Conservation (phyloP, 2,329 filamentous ascomycete genomes). For the Xylaria hypoxylon region DNA sequence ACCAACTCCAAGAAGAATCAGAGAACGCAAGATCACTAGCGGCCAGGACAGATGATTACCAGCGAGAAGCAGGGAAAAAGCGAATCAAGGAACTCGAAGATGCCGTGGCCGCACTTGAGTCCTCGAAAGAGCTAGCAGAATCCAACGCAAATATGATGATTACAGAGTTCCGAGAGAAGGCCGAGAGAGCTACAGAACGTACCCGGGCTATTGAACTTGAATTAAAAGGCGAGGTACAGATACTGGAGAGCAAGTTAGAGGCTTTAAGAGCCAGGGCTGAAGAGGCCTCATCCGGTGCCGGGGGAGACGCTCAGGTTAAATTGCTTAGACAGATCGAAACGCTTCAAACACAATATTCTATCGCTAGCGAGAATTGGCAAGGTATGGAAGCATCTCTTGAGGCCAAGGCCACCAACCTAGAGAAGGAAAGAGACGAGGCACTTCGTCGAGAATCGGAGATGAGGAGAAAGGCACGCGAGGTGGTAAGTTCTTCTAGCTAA, state of each 20-base stretch:
- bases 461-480: conserved; percentile 88
- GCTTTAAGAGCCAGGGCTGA: conserved; percentile 86
- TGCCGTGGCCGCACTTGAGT: conserved; percentile 71
- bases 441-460: conserved; percentile 85
- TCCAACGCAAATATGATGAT: conserved; percentile 50
- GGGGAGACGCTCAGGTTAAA: conserved; percentile 88
- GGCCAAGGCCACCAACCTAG: conserved; percentile 79
- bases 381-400: conserved; percentile 90
- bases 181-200: conserved; percentile 78
- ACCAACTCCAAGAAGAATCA: conserved; percentile 75
- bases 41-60: conserved; percentile 73
- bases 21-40: conserved; percentile 75
- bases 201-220: conserved; percentile 77
- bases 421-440: conserved; percentile 92
- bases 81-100: conserved; percentile 66
- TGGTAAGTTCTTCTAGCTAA: conserved; percentile 64
- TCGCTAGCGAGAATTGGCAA: conserved; percentile 97
- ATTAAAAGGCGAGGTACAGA: conserved; percentile 79
- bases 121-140: conserved; percentile 79
- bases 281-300: conserved; percentile 85
- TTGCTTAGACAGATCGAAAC: conserved; percentile 94
- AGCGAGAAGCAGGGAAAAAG: conserved; percentile 73
- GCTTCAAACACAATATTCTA: conserved; percentile 91
- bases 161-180: conserved; percentile 77
- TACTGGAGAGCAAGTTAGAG: conserved; percentile 90